Evolutionary conservation across 2,329 filamentous ascomycete genomes (phyloP), one percentile per base, ranked within the genome.

Genomic region (Exophiala mesophila): DNA sequence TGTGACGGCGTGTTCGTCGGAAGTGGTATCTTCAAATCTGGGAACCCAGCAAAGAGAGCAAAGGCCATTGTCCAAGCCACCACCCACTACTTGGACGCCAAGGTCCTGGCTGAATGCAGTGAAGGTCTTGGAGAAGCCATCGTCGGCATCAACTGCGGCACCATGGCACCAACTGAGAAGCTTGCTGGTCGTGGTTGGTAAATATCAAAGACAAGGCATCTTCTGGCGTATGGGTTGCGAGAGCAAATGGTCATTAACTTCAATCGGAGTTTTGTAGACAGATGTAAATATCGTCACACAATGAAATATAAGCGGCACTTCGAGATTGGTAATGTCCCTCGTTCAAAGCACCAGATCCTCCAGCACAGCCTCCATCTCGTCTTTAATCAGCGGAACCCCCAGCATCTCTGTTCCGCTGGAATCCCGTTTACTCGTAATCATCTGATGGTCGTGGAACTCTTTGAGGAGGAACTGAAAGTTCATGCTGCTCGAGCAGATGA

Each of bases 1-100:
- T 97, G 92, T 62, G 92, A 98, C 61, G 92, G 92, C 45, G 92
- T 98, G 24, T 98, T 98, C 62, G 92, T 98, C 24, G 92, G 92
- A 19, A 88, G 82, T 44, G 92, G 92, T 19, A 97, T 97, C 66
- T 98, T 98, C 79, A 97, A 97, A 79, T 87, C 81, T 4, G 90
- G 90, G 13, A 83, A 97, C 66, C 85, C 92, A 16, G 80, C 83
- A 32, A 87, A 90, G 80, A 75, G 92, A 47, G 92, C 92, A 10
- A 87, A 83, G 72, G 92, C 92, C 26, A 97, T 98, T 58, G 92
- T 98, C 39, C 83, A 89, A 61, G 92, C 92, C 18, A 88, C 88
- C 1, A 95, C 90, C 5, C 88, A 97, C 69, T 97, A 76, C 72
- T 82, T 80, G 56, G 88, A 97, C 62, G 71, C 88, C 28, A 83